Percentiles rank a stretch among this genome's conserved stretches.
Conservation (phyloP, 352 stramenopile genomes). For the Pelagophyceae sp. region DNA sequence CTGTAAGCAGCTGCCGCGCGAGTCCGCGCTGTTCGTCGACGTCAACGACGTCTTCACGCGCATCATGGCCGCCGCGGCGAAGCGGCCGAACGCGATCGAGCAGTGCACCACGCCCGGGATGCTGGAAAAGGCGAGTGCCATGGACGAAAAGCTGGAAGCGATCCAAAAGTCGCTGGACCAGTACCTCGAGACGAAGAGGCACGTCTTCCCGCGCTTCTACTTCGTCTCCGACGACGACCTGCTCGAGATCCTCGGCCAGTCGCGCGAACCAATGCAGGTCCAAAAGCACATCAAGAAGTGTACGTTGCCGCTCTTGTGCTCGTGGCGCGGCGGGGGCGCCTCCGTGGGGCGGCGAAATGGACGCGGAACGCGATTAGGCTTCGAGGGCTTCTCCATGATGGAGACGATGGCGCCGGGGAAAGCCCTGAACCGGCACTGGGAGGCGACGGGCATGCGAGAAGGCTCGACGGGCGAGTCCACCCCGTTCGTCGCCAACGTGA, state of each 20-base stretch:
- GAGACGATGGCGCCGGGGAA: conserved; percentile 17
- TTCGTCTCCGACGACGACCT: conserved; percentile 90
- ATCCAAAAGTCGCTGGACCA: conserved; percentile 26
- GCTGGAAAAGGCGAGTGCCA: conserved; percentile 37
- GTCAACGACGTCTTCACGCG: conserved; percentile 64
- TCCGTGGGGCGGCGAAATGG: too few species aligned
- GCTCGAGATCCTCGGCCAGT: conserved; percentile 87
- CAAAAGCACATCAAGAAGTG: conserved; percentile 87
- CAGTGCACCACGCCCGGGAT: conserved; percentile 39
- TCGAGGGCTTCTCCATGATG: conserved; percentile 57
- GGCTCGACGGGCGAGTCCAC: conserved; percentile 56
- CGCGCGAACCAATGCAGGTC: conserved; percentile 79
- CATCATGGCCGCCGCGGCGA: conserved; percentile 47
- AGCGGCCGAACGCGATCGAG: conserved; percentile 32
- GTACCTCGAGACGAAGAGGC: conserved; percentile 57
- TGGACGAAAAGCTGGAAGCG: conserved; percentile 34
- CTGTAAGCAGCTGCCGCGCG: conserved; percentile 76
- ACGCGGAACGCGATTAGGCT: too few species aligned
- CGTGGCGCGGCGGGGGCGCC: too few species aligned
- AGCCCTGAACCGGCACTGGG: conserved; percentile 22
- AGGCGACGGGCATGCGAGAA: neutral
- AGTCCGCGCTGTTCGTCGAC: conserved; percentile 69
- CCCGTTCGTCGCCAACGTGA: conserved; percentile 64
- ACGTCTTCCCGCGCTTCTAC: conserved; percentile 74
- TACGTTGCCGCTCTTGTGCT: too few species aligned